Evolutionary conservation across 768 basidiomycete species (phyloP).

Genomic region (Rhizopogon vesiculosus): DNA sequence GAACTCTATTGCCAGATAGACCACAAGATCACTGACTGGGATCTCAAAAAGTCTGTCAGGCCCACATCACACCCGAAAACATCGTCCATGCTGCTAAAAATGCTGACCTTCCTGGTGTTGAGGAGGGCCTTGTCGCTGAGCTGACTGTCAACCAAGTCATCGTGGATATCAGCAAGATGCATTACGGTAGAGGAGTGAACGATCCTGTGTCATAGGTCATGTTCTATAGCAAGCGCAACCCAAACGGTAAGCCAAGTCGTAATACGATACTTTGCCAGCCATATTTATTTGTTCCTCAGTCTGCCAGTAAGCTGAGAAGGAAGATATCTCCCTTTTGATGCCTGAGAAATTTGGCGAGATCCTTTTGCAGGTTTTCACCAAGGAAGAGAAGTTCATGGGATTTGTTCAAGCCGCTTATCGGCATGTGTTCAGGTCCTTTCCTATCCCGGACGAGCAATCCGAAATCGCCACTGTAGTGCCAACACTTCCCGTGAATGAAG

Average conservation of each 20-base stretch:
- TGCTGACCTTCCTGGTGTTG: slow-evolving; percentile 17
- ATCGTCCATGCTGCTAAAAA: slow-evolving; percentile 42
- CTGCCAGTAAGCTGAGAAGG: slow-evolving; percentile 38
- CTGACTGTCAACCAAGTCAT: slow-evolving; percentile 50
- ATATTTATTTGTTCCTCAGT: slow-evolving; percentile 26
- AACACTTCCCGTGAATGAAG: slow-evolving; percentile 33
- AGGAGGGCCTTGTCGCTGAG: slow-evolving; percentile 25
- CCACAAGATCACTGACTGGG: slow-evolving; percentile 44
- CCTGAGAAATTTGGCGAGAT: slow-evolving; percentile 64
- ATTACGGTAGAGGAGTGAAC: slow-evolving; percentile 68
- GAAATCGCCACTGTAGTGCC: slow-evolving; percentile 8
- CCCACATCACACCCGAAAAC: slow-evolving; percentile 29
- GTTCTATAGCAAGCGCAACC: slow-evolving; percentile 69
- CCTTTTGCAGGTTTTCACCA: slow-evolving; percentile 63
- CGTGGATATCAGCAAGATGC: slow-evolving; percentile 62
- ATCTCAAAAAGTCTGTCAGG: slow-evolving; percentile 20
- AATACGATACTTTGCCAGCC: background rate
- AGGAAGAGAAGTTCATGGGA: slow-evolving; percentile 49
- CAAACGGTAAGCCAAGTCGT: slow-evolving; percentile 39
- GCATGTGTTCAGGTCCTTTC: slow-evolving; percentile 23
- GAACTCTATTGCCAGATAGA: slow-evolving; percentile 71
- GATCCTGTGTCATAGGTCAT: slow-evolving; percentile 67
- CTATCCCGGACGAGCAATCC: background rate
- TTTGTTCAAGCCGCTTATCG: slow-evolving; percentile 70
- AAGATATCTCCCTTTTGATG: slow-evolving; percentile 62